A percentile compares a stretch with the other conserved stretches of the same genome.
These are phyloP conservation scores for Micromonas commoda DNA, from an alignment of 139 green algal species.

Conservation along the genomic window DNA sequence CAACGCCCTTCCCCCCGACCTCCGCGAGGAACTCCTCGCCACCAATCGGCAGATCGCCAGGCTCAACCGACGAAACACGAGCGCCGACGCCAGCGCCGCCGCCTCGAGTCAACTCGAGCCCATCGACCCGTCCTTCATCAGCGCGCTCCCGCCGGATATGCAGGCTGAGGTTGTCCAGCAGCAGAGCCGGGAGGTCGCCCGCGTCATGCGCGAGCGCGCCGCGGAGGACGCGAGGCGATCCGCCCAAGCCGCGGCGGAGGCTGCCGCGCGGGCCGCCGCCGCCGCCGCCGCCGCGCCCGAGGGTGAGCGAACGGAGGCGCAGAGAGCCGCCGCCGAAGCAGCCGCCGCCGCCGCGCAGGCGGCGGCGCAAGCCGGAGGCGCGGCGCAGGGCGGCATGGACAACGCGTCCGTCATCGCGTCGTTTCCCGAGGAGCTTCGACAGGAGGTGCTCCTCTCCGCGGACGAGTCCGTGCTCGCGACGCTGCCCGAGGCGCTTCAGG, in stretches of 20 bases:
- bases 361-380: constrained; percentile 7
- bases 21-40: constrained; percentile 81
- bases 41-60: not conserved
- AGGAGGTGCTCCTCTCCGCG: constrained; percentile 61
- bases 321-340: constrained; percentile 20
- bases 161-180: constrained; percentile 69
- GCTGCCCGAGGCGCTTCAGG: constrained; percentile 66
- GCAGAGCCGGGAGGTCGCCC: constrained; percentile 34
- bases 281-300: not conserved
- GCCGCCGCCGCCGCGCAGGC: constrained; percentile 19
- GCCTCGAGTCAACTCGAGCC: not conserved
- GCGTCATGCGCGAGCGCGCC: not conserved
- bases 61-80: constrained; percentile 36
- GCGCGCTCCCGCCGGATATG: constrained; percentile 74
- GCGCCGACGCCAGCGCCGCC: not conserved
- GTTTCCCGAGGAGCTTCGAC: constrained; percentile 78
- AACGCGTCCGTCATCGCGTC: constrained; percentile 71
- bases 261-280: not conserved
- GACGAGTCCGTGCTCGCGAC: constrained; percentile 69
- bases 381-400: constrained; percentile 58
- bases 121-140: constrained; percentile 85
- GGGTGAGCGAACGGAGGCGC: not conserved
- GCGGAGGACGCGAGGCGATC: constrained; percentile 4
- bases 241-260: too few relatives aligned
- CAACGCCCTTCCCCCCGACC: constrained; percentile 80